Conservation (phyloP, 352 stramenopile species). For the Globisporangium nodosum region DNA sequence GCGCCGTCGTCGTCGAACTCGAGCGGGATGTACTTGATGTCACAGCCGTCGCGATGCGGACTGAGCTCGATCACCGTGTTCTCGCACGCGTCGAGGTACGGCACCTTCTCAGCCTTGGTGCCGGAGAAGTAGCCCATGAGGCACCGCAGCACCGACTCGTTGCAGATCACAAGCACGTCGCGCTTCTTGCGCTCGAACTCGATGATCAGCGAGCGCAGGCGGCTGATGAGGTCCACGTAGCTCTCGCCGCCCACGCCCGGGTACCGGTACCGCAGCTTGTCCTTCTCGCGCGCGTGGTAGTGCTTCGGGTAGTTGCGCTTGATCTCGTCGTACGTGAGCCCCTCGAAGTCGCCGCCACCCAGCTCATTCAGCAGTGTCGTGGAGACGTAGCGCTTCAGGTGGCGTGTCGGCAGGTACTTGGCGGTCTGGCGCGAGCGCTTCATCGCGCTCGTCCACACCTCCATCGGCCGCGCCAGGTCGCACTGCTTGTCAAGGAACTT, state of each 20-base stretch:
- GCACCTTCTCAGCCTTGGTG: constrained; percentile 62
- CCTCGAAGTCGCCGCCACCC: constrained; percentile 88
- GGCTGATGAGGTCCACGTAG: constrained; percentile 93
- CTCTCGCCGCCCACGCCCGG: constrained; percentile 89
- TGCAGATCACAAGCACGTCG: constrained; percentile 83
- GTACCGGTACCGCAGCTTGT: constrained; percentile 91
- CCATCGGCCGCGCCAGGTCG: constrained; percentile 54
- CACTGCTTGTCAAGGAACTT: constrained; percentile 82
- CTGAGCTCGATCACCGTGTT: constrained; percentile 75
- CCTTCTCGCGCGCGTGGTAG: constrained; percentile 71
- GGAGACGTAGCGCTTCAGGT: constrained; percentile 74
- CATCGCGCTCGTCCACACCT: constrained; percentile 79
- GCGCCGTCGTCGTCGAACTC: constrained; percentile 37
- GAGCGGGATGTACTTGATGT: constrained; percentile 79
- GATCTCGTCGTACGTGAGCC: constrained; percentile 85
- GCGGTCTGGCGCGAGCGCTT: constrained; percentile 77
- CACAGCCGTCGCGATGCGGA: constrained; percentile 77
- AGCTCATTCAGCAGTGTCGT: constrained; percentile 92
- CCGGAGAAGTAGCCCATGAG: constrained; percentile 81
- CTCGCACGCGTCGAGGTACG: constrained; percentile 59
- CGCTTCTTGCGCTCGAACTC: constrained; percentile 90
- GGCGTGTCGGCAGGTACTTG: constrained; percentile 46
- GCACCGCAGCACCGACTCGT: constrained; percentile 71
- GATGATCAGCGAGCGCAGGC: constrained; percentile 88
- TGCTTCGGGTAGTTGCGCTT: constrained; percentile 83